These are phyloP conservation scores for Colletotrichum sp. DNA, from an alignment of 2,329 filamentous ascomycete genomes.

Conservation along the genomic window DNA sequence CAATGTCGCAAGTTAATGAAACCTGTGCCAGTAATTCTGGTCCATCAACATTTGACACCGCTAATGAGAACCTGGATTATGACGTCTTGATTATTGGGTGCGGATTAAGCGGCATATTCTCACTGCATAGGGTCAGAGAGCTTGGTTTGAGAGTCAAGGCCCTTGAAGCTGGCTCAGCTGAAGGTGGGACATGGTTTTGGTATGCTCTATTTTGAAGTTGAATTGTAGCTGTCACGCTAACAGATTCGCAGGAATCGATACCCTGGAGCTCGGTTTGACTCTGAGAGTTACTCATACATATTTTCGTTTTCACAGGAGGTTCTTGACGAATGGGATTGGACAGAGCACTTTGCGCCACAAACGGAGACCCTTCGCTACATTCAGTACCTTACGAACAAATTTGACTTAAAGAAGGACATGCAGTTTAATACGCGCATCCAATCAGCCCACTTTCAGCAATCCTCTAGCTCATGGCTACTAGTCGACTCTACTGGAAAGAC, in stretches of 20 bases:
- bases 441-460: slow-evolving; percentile 31
- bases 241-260: slow-evolving; percentile 38
- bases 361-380: slow-evolving; percentile 43
- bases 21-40: neutral
- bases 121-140: slow-evolving; percentile 43
- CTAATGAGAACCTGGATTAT: slow-evolving; percentile 28
- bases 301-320: slow-evolving; percentile 46
- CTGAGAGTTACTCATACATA: slow-evolving; percentile 49
- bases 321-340: slow-evolving; percentile 47
- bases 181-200: slow-evolving; percentile 54
- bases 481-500: slow-evolving; percentile 26
- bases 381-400: slow-evolving; percentile 39
- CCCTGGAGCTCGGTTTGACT: slow-evolving; percentile 52
- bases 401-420: slow-evolving; percentile 36
- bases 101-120: slow-evolving; percentile 45
- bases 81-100: slow-evolving; percentile 45
- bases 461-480: slow-evolving; percentile 29
- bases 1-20: neutral
- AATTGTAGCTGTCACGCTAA: neutral
- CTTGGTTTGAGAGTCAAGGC: slow-evolving; percentile 39
- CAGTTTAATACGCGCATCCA: slow-evolving; percentile 33
- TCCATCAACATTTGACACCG: neutral
- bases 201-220: slow-evolving; percentile 12
- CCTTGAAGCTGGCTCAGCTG: slow-evolving; percentile 43
- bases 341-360: slow-evolving; percentile 36